Base-by-base conservation (phyloP, 2,329 filamentous ascomycete species). In the Clarireedia homoeocarpa region DNA sequence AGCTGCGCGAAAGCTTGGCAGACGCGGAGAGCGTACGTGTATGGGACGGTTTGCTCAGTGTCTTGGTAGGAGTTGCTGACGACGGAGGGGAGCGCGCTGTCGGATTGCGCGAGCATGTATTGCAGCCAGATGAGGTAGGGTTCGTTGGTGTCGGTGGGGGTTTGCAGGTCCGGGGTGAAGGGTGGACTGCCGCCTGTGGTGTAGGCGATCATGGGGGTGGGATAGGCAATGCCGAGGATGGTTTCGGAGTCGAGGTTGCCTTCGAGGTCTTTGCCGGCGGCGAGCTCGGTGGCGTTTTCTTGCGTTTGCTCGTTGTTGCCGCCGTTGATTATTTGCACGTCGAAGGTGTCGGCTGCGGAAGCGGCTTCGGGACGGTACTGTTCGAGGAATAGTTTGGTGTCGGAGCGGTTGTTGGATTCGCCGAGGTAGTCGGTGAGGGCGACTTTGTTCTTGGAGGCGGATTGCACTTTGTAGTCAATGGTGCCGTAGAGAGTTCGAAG, bases 11-110 rank as follows among this genome's bases (percentile, higher is more conserved):
- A 76, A 56, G 77, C 67, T 50, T 73, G 68, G 65, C 80, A 83
- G 1, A 81, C 77, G 15, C 74, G 73, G 51, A 70, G 63, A 0
- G 80, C 80, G 58, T 83, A 83, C 0, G 72, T 69, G 9, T 59
- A 62, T 3, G 80, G 79, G 0, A 83, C 77, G 0, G 74, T 74
- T 49, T 79, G 72, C 68, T 83, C 81, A 58, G 82, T 76, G 61
- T 83, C 80, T 24, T 75, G 77, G 63, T 83, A 84, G 14, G 77
- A 81, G 17, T 81, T 75, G 45, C 77, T 77, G 6, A 84, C 71
- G 2, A 83, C 76, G 46, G 80, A 77, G 0, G 81, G 81, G 10
- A 83, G 63, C 15, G 51, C 36, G 10, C 27, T 34, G 36, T 74
- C 66, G 10, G 69, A 63, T 48, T 78, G 74, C 0, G 70, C 65